phyloP scores from a whole-genome alignment of 2,329 filamentous ascomycete genomes.

The Aureobasidium sp. region DNA sequence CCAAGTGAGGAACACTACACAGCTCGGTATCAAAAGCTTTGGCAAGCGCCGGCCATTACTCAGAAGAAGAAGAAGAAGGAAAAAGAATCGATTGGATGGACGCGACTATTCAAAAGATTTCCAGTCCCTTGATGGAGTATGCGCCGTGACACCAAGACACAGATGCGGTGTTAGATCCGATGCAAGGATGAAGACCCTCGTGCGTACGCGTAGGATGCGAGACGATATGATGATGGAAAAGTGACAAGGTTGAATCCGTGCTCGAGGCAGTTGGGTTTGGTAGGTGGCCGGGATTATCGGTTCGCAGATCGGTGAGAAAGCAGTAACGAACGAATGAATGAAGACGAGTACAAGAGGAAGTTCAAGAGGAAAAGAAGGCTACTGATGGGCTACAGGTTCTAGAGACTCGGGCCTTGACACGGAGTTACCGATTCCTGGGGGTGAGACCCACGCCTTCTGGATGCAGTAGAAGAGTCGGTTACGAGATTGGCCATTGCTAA shows the following conservation, averaged over 20 bases:
- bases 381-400: slow-evolving; percentile 1
- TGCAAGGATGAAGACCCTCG: not conserved
- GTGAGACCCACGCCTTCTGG: slow-evolving; percentile 7
- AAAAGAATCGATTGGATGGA: not conserved
- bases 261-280: not conserved
- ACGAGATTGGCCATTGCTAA: slow-evolving; percentile 9
- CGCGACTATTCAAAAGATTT: not conserved
- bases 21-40: slow-evolving; percentile 4
- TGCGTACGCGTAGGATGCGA: not conserved
- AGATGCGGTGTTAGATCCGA: not conserved
- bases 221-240: not conserved
- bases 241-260: not conserved
- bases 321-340: slow-evolving; percentile 9
- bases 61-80: not conserved
- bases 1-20: not conserved
- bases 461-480: slow-evolving; percentile 13
- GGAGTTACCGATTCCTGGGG: slow-evolving; percentile 12
- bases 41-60: slow-evolving; percentile 3
- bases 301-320: not conserved
- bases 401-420: slow-evolving; percentile 11
- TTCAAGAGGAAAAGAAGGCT: slow-evolving; percentile 9
- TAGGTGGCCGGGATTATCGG: not conserved
- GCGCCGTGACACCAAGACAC: slow-evolving; percentile 6
- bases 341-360: not conserved
- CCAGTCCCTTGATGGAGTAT: not conserved